phyloP scores from a whole-genome alignment of 2,329 filamentous ascomycete genomes.

The Bipolaris bicolor region DNA sequence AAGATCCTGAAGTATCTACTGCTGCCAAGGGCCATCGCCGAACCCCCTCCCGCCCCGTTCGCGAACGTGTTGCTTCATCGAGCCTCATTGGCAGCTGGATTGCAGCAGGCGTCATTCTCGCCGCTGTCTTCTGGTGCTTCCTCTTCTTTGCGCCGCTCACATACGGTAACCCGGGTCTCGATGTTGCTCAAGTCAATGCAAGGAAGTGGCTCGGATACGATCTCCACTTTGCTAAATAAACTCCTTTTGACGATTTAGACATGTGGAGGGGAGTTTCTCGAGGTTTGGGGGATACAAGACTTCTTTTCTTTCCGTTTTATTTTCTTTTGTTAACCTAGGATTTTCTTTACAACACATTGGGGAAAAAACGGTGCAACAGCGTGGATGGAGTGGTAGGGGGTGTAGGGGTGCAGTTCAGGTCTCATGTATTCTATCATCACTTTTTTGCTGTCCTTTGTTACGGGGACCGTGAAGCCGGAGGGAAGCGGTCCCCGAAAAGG shows the following conservation, averaged over 20 bases:
- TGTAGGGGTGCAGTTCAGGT: constrained; percentile 6
- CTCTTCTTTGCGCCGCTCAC: constrained; percentile 94
- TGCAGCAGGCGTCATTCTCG: constrained; percentile 72
- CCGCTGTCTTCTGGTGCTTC: constrained; percentile 75
- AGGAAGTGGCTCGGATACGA: constrained; percentile 98
- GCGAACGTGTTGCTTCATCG: constrained; percentile 79
- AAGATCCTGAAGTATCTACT: constrained; percentile 53
- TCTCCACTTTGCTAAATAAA: constrained; percentile 95
- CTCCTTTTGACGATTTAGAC: not conserved
- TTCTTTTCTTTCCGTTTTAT: constrained; percentile 1
- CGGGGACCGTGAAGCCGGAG: not conserved
- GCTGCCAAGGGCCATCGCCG: constrained; percentile 43
- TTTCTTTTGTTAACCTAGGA: not conserved
- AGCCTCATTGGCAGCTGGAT: constrained; percentile 81
- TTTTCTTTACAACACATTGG: too few relatives aligned
- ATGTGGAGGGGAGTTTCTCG: not conserved
- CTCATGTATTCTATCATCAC: constrained; percentile 9
- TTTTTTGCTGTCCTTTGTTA: not conserved
- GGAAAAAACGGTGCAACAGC: constrained; percentile 18
- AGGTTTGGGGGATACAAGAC: not conserved
- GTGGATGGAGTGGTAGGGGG: not conserved
- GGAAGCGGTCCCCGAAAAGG: not conserved
- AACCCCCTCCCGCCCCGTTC: constrained; percentile 71
- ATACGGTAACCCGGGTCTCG: constrained; percentile 90
- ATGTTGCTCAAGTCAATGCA: constrained; percentile 75